Conservation (phyloP, 2,329 filamentous ascomycete genomes). For the Colletotrichum graminicola region DNA sequence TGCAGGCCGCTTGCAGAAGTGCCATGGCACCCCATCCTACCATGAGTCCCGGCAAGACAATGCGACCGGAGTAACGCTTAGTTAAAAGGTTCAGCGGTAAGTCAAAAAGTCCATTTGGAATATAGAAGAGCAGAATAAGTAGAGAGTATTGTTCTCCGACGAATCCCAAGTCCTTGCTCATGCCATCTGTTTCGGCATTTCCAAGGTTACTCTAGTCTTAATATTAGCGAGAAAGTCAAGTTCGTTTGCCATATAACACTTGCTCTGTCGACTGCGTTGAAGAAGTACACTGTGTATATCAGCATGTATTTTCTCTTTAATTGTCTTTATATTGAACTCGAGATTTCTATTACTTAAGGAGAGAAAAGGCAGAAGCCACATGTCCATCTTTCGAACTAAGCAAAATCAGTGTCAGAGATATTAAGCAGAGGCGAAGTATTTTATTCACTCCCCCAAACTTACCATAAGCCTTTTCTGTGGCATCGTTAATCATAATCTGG, state of each 20-base stretch:
- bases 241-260: background rate
- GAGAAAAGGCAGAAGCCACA: conserved; percentile 57
- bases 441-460: background rate
- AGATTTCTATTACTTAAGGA: conserved; percentile 46
- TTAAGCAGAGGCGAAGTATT: too few species aligned
- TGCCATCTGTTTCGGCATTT: conserved; percentile 63
- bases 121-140: conserved; percentile 63
- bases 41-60: conserved; percentile 55
- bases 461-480: conserved; percentile 19
- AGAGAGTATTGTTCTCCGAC: conserved; percentile 57
- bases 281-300: conserved; percentile 45
- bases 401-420: background rate
- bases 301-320: background rate
- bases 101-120: conserved; percentile 63
- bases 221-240: rapidly evolving
- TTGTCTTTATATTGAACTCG: rapidly evolving
- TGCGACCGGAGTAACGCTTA: conserved; percentile 55
- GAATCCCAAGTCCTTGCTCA: conserved; percentile 53
- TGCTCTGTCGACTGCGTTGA: conserved; percentile 43
- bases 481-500: conserved; percentile 3
- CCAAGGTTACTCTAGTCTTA: conserved; percentile 56
- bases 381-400: conserved; percentile 54
- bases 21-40: conserved; percentile 62
- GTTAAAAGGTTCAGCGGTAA: conserved; percentile 62
- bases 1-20: conserved; percentile 51